Evolutionary conservation across 1,284 basidiomycete genomes (phyloP), one percentile per base, ranked within the genome.

Genomic region (Lentinula novae-zelandiae): DNA sequence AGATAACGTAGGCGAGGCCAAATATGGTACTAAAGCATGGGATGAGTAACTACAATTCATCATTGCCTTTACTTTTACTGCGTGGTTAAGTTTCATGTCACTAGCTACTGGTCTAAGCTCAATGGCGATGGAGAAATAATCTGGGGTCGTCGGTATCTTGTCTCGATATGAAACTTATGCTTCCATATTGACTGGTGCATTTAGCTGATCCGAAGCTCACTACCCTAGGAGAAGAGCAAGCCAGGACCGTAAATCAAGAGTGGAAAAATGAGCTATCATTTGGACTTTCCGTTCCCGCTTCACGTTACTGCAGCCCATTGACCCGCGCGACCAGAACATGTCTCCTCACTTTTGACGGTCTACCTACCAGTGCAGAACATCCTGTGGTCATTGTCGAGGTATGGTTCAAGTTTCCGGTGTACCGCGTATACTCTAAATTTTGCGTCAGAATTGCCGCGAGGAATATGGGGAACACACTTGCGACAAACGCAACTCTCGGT

Each of bases 161-260:
- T 59, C 20, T 63, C 31, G 10, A 27, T 27, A 44, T 34, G 10
- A 9, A 58, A 58, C 42, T 20, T 53, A 40, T 31, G 48, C 52
- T 49, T 50, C 33, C 34, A 13, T 27, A 31, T 54, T 38, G n/a
- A 20, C 49, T 53, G 27, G 3, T 27, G 27, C 27, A 46, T 10
- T 5, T 56, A 84, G 89, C 93, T 13, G 93, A 95, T 70, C 84
- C 93, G 0, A 77, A 82, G 34, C 82, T 95, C 31, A 95, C 93
- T 0, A 71, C 77, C 0, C 69, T 86, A 2, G 93, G 93, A 0
- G 75, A 83, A 51, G 64, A 72, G 0, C 91, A 95, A 73, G 93
- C 92, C 0, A 64, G 69, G 20, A 76, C 65, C 27, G 84, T 86
- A 0, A 78, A 82, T 27, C 66, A 64, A 0, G 79, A 79, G 1